Base-by-base conservation (phyloP, 2,329 filamentous ascomycete species). In the Knoxdaviesia proteae region DNA sequence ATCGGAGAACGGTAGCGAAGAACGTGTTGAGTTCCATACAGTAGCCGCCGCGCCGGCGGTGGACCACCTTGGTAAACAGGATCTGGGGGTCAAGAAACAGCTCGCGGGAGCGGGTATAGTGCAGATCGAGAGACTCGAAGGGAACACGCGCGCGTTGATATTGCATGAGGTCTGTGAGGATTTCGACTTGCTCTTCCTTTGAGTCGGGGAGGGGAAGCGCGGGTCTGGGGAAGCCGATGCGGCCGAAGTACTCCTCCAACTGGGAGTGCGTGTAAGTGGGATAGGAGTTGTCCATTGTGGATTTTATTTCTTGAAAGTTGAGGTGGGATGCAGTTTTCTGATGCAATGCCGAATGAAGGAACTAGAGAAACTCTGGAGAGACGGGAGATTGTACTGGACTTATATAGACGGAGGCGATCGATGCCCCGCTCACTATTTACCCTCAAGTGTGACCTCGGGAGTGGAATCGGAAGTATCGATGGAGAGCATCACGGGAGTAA, bases 101-200 rank as follows among this genome's bases (percentile, higher is more conserved):
- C 6, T 48, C 42, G 20, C 58, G 56, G 49, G 55, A 49, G 10
- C 49, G 49, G 6, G 58, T 57, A 53, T 74, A 72, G 52, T 74
- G 68, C 5, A 74, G 54, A 5, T 61, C 55, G 3, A 74, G 51
- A 45, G 64, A 69, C 47, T 74, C 71, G 42, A 73, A 74, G 0
- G 70, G 68, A 5, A 74, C 60, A 31, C 56, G 56, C 0, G 62
- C 59, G 39, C 71, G 60, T 42, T 72, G 68, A 40, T 58, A 54
- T 20, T 48, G 47, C 42, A 58, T 50, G 7, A 64, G 52, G 20
- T 51, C 46, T 5, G 49, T 48, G 29, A 64, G 56, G 31, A 53
- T 48, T 5, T 49, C 45, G 10, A 61, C 29, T 9, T 32, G 39
- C 33, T 32, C n/a, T 29, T 34, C 10, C 11, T 7, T 7, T 49